Evolutionary conservation across 2,329 filamentous ascomycete species (phyloP), one percentile per base, ranked within the genome.

Genomic region (Boeremia lycopersici): DNA sequence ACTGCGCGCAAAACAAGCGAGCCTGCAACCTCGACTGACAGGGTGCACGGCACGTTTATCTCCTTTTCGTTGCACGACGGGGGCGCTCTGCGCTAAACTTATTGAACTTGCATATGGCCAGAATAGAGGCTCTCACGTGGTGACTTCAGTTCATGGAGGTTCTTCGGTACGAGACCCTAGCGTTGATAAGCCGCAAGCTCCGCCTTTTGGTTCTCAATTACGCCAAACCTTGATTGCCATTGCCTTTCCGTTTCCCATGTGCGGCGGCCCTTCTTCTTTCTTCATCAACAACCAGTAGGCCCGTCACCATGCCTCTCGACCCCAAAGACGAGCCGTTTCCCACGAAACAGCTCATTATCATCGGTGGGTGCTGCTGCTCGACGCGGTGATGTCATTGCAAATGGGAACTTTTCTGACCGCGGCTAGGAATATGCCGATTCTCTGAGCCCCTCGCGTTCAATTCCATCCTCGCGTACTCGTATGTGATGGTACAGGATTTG

Each of bases 361-460:
- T 78, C 56, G 75, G 72, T 78, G 63, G 41, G 71, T 59, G 29
- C 41, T 26, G 34, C 42, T 35, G 26, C 35, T 30, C 25, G 26
- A 46, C 11, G 45, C 31, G 30, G 47, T 61, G 53, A 64, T 61
- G 59, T 63, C 61, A 62, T 57, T 8, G 36, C 53, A 52, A 42
- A 63, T 56, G 57, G 49, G 47, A 36, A 34, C 36, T 38, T 43
- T 59, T 45, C 67, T 71, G 50, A 69, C 61, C 44, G 28, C 53
- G 52, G 42, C 38, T 66, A 96, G 92, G 91, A 73, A 91, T 96
- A 80, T 93, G 96, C 71, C 91, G 93, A 68, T 85, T 97, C 62
- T 91, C 92, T 51, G 93, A 97, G 77, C 93, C 93, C 28, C 92
- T 97, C 68, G 93, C 93, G 39, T 85, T 97, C 68, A 96, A 93